Evolutionary conservation across 1,284 basidiomycete species (phyloP).

Genomic region (Kwoniella shivajii): DNA sequence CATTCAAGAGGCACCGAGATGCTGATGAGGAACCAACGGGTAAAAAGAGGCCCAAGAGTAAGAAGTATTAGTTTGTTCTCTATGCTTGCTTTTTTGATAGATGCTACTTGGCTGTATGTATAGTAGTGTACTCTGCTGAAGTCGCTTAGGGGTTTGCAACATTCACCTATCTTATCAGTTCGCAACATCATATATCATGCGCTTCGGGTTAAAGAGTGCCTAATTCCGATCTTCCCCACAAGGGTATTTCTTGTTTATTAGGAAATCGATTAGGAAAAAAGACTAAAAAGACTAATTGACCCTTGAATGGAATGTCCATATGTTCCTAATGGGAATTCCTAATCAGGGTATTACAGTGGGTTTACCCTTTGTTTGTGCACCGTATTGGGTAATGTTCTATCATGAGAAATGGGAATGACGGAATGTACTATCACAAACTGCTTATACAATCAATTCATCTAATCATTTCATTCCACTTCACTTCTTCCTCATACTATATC

Average conservation of each 20-base stretch:
- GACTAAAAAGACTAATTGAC: too few species aligned
- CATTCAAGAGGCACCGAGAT: slow-evolving; percentile 23
- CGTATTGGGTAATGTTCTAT: background rate
- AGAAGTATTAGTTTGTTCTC: slow-evolving; percentile 4
- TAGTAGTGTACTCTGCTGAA: background rate
- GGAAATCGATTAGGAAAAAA: too few species aligned
- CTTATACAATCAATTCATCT: background rate
- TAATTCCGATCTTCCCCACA: background rate
- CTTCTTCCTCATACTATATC: background rate
- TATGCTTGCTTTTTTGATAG: background rate
- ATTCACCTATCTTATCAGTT: background rate
- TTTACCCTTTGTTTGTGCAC: too few species aligned
- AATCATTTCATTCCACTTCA: background rate
- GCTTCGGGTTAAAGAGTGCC: background rate
- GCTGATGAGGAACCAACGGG: slow-evolving; percentile 16
- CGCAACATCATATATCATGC: background rate
- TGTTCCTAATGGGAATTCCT: too few species aligned
- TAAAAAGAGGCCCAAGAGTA: slow-evolving; percentile 17
- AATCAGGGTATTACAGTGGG: too few species aligned
- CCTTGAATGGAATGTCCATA: too few species aligned
- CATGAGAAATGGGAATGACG: background rate
- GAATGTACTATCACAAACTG: background rate
- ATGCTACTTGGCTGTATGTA: slow-evolving; percentile 1
- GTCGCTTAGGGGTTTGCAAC: background rate
- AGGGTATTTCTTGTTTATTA: too few species aligned